A percentile compares a stretch with the other conserved stretches of the same genome.
Conservation (phyloP, 2,329 filamentous ascomycete species). For the Talaromyces sp. region DNA sequence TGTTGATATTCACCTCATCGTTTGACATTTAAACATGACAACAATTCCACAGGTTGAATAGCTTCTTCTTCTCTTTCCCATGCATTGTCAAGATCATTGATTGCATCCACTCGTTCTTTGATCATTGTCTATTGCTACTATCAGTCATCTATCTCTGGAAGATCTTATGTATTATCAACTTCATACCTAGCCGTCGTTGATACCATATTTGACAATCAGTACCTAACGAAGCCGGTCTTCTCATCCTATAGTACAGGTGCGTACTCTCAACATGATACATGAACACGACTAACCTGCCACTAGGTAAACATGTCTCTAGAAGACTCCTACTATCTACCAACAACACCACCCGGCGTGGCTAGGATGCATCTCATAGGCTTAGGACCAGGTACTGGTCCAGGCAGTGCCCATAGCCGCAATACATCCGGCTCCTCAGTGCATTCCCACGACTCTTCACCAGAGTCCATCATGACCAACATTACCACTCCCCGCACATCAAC, state of each 20-base stretch:
- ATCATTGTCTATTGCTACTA: not conserved
- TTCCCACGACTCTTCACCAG: slow-evolving; percentile 65
- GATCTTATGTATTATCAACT: not conserved
- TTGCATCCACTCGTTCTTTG: slow-evolving; percentile 4
- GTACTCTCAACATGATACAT: not conserved
- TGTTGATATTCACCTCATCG: slow-evolving; percentile 23
- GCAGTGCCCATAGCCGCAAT: slow-evolving; percentile 55
- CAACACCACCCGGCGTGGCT: slow-evolving; percentile 41
- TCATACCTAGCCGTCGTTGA: not conserved
- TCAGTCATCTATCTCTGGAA: not conserved
- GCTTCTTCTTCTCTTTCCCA: slow-evolving; percentile 3
- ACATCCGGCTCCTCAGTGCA: slow-evolving; percentile 64
- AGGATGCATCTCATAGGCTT: slow-evolving; percentile 31
- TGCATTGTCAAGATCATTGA: slow-evolving; percentile 4
- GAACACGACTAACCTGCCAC: not conserved
- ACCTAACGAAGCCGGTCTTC: slow-evolving; percentile 7
- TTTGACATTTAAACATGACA: slow-evolving; percentile 41
- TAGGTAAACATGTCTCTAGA: slow-evolving; percentile 40
- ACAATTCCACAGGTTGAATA: slow-evolving; percentile 26
- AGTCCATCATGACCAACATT: slow-evolving; percentile 64
- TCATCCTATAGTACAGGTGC: not conserved
- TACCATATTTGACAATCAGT: not conserved
- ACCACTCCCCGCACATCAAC: slow-evolving; percentile 65
- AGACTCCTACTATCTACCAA: slow-evolving; percentile 43
- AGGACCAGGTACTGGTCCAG: not conserved